These are phyloP conservation scores for Candida glaebosa DNA, from an alignment of 805 yeast species.

Conservation along the genomic window DNA sequence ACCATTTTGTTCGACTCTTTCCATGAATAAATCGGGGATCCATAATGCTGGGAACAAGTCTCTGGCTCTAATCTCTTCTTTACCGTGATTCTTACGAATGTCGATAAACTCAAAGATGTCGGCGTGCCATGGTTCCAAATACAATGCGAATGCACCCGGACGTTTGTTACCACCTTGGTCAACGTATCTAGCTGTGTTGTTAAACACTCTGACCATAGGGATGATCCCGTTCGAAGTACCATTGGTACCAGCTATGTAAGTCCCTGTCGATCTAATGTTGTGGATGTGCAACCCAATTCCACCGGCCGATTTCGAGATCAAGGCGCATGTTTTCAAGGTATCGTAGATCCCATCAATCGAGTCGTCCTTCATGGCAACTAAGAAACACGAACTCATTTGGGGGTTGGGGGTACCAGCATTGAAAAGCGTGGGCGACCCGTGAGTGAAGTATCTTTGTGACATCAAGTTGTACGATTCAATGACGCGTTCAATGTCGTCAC, in stretches of 20 bases:
- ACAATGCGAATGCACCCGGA: conserved; percentile 62
- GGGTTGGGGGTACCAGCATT: conserved; percentile 61
- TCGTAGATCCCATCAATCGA: conserved; percentile 63
- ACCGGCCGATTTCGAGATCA: conserved; percentile 60
- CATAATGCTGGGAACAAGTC: conserved; percentile 61
- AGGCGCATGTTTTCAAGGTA: conserved; percentile 58
- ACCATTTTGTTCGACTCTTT: conserved; percentile 52
- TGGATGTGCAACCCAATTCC: conserved; percentile 63
- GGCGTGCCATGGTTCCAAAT: conserved; percentile 63
- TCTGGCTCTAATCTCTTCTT: conserved; percentile 61
- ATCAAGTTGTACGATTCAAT: conserved; percentile 56
- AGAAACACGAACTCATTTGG: conserved; percentile 61
- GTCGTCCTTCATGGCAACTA: conserved; percentile 61
- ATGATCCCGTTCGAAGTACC: conserved; percentile 62
- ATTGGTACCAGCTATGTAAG: conserved; percentile 60
- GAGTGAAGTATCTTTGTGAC: conserved; percentile 58
- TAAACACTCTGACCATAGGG: conserved; percentile 62
- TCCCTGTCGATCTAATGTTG: conserved; percentile 56
- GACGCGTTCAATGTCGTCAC: conserved; percentile 48
- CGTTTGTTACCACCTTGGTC: conserved; percentile 67
- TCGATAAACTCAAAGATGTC: conserved; percentile 58
- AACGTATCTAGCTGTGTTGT: conserved; percentile 60
- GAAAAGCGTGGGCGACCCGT: conserved; percentile 61
- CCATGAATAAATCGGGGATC: conserved; percentile 63
- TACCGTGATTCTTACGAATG: conserved; percentile 60